Percentiles rank a stretch among this genome's conserved stretches.
Evolutionary conservation across 805 yeast genomes (phyloP).

Genomic region (Suhomyces tanzawaensis): DNA sequence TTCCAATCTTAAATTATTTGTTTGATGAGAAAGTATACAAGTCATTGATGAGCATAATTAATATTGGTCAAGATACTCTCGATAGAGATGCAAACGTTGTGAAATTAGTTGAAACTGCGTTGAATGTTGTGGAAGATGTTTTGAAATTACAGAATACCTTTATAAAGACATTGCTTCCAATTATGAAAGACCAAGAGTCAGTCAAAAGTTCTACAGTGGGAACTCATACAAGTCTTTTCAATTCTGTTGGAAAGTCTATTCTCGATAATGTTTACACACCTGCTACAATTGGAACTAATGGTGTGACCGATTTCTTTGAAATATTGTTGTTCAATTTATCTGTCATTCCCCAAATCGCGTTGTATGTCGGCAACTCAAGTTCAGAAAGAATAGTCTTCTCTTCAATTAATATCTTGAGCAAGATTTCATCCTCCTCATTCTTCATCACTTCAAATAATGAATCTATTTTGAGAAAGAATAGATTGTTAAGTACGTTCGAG

Average conservation of each 20-base stretch:
- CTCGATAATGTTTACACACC: constrained; percentile 39
- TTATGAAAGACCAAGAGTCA: constrained; percentile 34
- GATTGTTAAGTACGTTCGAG: constrained; percentile 67
- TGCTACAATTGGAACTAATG: constrained; percentile 52
- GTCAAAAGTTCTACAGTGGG: constrained; percentile 8
- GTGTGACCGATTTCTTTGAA: constrained; percentile 64
- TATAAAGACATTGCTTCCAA: constrained; percentile 52
- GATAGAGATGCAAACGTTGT: constrained; percentile 40
- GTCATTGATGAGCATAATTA: constrained; percentile 54
- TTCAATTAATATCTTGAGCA: constrained; percentile 52
- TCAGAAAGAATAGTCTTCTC: constrained; percentile 44
- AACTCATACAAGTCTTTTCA: constrained; percentile 25
- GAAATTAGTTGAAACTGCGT: constrained; percentile 36
- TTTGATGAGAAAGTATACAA: constrained; percentile 58
- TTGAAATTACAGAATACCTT: constrained; percentile 59
- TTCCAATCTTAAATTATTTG: constrained; percentile 58
- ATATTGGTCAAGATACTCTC: constrained; percentile 59
- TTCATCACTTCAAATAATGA: constrained; percentile 33
- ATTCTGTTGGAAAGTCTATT: constrained; percentile 19
- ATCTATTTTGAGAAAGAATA: constrained; percentile 46
- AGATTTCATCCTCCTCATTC: constrained; percentile 47
- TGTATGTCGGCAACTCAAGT: constrained; percentile 65
- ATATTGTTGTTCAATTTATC: constrained; percentile 70
- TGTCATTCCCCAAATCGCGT: constrained; percentile 67
- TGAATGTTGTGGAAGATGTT: constrained; percentile 44